A percentile compares a stretch with the other conserved stretches of the same genome.
Conservation (phyloP, 2,329 filamentous ascomycete species). For the Cordyceps militaris region DNA sequence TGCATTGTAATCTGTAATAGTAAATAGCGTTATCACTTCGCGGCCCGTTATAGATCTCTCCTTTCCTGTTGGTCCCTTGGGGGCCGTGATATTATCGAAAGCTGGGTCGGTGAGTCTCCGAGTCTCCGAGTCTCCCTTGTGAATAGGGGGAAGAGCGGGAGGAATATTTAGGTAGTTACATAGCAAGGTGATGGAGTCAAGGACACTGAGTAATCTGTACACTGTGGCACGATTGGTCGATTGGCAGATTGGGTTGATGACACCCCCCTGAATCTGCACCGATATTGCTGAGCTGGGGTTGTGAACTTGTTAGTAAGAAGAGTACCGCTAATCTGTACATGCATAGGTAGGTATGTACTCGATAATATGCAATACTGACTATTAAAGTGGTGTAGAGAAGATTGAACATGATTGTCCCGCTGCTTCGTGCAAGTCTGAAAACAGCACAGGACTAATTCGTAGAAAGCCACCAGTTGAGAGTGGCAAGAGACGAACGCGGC, state of each 20-base stretch:
- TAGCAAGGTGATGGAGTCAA: neutral
- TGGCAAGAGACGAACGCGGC: neutral
- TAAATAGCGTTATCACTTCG: neutral
- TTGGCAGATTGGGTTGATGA: neutral
- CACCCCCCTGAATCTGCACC: neutral
- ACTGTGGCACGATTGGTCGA: neutral
- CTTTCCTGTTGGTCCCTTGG: conserved; percentile 3
- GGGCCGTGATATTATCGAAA: neutral
- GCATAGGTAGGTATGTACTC: no score
- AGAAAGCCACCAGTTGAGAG: neutral
- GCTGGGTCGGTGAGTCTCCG: neutral
- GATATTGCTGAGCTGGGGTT: no score
- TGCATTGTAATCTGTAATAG: neutral
- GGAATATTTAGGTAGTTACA: no score
- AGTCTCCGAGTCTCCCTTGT: neutral
- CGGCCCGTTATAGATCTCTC: neutral
- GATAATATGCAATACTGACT: no score
- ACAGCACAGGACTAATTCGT: neutral
- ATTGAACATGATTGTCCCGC: neutral
- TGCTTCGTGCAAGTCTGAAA: neutral
- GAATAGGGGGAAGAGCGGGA: neutral
- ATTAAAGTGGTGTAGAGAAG: no score
- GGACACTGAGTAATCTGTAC: no score
- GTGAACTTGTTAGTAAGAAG: no score
- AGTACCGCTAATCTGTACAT: no score